phyloP scores from a whole-genome alignment of 805 yeast species.

The Wickerhamiella brachini region DNA sequence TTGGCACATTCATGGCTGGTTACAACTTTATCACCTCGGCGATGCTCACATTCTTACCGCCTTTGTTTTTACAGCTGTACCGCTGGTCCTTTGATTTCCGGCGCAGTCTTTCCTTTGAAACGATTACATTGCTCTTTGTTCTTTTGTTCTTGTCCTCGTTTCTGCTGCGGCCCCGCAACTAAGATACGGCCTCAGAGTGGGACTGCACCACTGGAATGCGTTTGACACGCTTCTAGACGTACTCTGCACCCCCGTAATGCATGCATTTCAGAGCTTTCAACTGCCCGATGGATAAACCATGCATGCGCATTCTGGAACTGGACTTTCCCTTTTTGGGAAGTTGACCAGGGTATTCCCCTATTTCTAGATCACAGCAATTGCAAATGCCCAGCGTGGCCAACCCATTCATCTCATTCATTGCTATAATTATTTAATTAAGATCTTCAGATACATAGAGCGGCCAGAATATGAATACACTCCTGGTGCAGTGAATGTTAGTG shows the following conservation, averaged over 20 bases:
- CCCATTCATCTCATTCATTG: no score
- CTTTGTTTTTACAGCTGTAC: constrained; percentile 14
- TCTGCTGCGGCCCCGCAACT: constrained; percentile 4
- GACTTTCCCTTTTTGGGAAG: neutral
- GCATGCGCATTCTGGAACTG: neutral
- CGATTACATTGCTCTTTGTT: constrained; percentile 7
- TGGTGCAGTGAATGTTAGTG: no score
- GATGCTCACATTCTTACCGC: constrained; percentile 11
- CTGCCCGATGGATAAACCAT: neutral
- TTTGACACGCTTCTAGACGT: neutral
- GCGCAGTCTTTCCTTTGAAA: constrained; percentile 15
- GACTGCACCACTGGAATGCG: no score
- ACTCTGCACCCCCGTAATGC: neutral
- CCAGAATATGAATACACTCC: no score
- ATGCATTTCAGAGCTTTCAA: neutral
- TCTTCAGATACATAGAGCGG: no score
- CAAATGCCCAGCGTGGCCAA: neutral
- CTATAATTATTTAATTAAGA: no score
- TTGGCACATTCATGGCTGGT: constrained; percentile 23
- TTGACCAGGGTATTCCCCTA: neutral
- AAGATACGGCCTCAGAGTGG: neutral
- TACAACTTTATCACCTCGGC: constrained; percentile 11
- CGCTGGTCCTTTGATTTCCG: constrained; percentile 11
- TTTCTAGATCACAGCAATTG: neutral
- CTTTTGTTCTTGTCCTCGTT: constrained; percentile 8